Evolutionary conservation across 805 yeast species (phyloP).

Genomic region (Yamadazyma phyllophila): DNA sequence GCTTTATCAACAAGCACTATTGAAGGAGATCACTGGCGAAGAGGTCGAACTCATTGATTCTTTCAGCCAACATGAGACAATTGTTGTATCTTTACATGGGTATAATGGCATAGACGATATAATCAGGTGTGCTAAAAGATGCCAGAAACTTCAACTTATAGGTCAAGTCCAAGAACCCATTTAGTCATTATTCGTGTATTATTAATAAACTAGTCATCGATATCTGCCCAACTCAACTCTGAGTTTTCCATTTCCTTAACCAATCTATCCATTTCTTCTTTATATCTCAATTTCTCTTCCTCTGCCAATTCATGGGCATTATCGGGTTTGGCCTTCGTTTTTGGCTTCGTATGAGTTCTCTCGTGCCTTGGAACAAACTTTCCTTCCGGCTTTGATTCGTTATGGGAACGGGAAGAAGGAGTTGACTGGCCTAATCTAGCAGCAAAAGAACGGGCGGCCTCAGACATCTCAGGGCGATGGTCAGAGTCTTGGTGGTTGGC

Average conservation of each 20-base stretch:
- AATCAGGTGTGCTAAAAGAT: slow-evolving; percentile 8
- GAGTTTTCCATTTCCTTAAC: slow-evolving; percentile 15
- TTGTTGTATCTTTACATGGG: slow-evolving; percentile 12
- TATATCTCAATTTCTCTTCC: slow-evolving; percentile 8
- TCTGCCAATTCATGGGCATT: slow-evolving; percentile 7
- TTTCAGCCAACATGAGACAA: slow-evolving; percentile 7
- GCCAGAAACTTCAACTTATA: slow-evolving; percentile 7
- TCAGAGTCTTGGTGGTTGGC: slow-evolving; percentile 8
- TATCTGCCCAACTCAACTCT: slow-evolving; percentile 16
- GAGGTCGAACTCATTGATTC: neutral
- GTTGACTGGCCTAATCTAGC: slow-evolving; percentile 22
- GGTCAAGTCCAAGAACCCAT: slow-evolving; percentile 6
- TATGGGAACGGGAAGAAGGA: neutral
- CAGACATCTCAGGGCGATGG: slow-evolving; percentile 16
- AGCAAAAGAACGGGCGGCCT: slow-evolving; percentile 33
- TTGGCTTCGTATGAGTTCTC: neutral
- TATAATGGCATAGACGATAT: slow-evolving; percentile 8
- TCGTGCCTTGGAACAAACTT: neutral
- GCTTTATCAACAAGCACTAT: slow-evolving; percentile 11
- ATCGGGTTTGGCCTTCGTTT: slow-evolving; percentile 2
- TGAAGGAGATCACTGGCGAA: slow-evolving; percentile 6
- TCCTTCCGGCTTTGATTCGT: neutral
- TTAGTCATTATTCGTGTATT: neutral
- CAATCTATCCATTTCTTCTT: slow-evolving; percentile 13
- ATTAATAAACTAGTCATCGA: slow-evolving; percentile 7